Evolutionary conservation across 176 grass and related monocot species (phyloP), one percentile per base, ranked within the genome.

Genomic region (Cenchrus americanus): DNA sequence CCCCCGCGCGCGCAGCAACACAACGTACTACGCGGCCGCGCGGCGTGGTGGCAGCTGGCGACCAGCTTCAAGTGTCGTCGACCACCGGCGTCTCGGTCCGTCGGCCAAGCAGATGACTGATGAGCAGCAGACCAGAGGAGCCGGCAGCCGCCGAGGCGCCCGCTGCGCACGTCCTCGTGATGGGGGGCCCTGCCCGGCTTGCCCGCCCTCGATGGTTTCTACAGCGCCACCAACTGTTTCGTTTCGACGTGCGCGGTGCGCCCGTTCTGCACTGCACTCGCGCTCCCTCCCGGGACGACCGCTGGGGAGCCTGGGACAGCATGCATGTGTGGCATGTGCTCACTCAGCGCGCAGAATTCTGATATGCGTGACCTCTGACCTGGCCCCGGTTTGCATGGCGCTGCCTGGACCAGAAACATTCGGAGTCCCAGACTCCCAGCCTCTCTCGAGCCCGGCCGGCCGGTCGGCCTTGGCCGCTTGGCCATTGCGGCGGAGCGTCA

Each of bases 1-100:
- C 26, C 77, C 77, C 46, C 47, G 61, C 62, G 17, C 62, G 47
- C 77, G 77, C 61, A 80, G 9, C 10, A 17, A 37, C 34, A 37
- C 34, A 37, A 37, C 34, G 34, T 37, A 37, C 34, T 6, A 55
- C 53, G 4, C 52, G 11, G 24, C 42, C 61, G 60, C 21, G 22
- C 19, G 2, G 55, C 22, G 49, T 32, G 26, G 55, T 40, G 63
- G 63, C 63, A 8, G 40, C 63, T 59, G 55, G 55, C 55, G 8
- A 0, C 7, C 55, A 9, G 54, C 54, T 13, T 52, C 47, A 37
- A 40, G 27, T 51, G 34, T 37, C 34, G 34, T 37, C 34, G 34
- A 37, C 34, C 34, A 37, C 34, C 34, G 34, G 2, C 34, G 27
- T 30, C 27, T 30, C 27, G 27, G 27, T 2, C 27, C 27, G n/a